Evolutionary conservation across 164 flowering plant species (phyloP), one percentile per base, ranked within the genome.

Genomic region (Saururus chinensis): DNA sequence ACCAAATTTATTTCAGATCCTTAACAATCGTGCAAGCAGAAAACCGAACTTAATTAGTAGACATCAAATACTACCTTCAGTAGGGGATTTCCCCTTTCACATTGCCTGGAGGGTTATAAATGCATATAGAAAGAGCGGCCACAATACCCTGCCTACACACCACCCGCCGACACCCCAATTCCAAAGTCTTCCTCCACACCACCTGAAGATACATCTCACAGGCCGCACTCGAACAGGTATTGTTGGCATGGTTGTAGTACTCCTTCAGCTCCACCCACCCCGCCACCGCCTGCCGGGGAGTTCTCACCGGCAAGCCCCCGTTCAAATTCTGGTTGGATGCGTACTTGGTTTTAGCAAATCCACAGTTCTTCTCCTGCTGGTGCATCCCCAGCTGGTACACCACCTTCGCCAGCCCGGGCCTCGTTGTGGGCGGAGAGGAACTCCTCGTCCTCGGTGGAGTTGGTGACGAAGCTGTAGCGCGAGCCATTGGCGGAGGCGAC

Each of bases 161-260:
- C 40, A 77, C 84, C 63, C 77, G 83, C 1, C 81, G 82, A 53
- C 92, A 86, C 23, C 92, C 92, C 62, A 86, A 25, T 54, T 81
- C 83, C 60, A 30, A 1, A 4, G n/a, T 13, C 17, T 40, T 75
- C 73, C 60, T 79, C 95, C 95, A 87, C 52, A 84, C 90, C 53
- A 87, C 86, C 74, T 87, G 89, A 8, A 71, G 79, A 62, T 87
- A 83, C 1, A 77, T 79, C 0, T 83, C 85, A 37, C 93, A 86
- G 61, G 23, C 30, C 7, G 61, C 58, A 4, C 73, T 61, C 7
- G 53, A 71, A 26, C 93, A 87, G 0, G 85, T 35, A 69, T 84
- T 83, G 59, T 68, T 42, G 0, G 63, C 64, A 62, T 81, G 68
- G 60, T 78, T 63, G 72, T 87, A 87, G 68, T 52, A 83, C 22